phyloP scores from a whole-genome alignment of 164 flowering plant genomes.

The Liquidambar formosana region DNA sequence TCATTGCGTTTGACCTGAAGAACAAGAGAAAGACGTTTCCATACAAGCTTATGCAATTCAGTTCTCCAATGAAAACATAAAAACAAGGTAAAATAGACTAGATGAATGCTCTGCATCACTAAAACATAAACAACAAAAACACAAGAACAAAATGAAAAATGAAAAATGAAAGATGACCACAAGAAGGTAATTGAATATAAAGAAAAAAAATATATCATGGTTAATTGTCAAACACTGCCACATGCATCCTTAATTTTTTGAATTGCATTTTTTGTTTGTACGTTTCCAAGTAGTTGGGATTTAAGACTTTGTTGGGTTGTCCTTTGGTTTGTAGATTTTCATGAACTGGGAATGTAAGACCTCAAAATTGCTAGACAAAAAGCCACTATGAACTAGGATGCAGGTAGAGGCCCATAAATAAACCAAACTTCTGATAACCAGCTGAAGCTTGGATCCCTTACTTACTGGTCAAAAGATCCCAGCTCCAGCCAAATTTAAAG shows the following conservation, averaged over 20 bases:
- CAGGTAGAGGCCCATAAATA: neutral
- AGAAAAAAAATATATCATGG: neutral
- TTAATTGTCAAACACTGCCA: neutral
- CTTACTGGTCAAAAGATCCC: no score
- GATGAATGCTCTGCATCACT: neutral
- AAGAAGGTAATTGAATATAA: neutral
- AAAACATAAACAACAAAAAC: neutral
- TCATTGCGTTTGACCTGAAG: conserved; percentile 64
- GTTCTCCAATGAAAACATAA: neutral
- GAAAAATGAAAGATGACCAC: neutral
- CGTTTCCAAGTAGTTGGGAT: neutral
- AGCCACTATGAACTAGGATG: neutral
- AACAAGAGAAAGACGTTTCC: conserved; percentile 28
- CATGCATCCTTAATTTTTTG: neutral
- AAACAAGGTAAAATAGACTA: neutral
- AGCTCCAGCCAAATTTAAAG: no score
- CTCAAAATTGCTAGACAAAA: neutral
- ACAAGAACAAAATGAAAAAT: neutral
- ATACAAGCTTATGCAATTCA: conserved; percentile 21
- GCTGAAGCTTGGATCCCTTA: neutral
- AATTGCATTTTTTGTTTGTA: neutral
- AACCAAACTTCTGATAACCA: neutral
- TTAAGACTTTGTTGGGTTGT: neutral
- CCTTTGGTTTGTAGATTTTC: neutral
- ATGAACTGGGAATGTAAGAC: neutral